phyloP scores from a whole-genome alignment of 106 monocot species.

The Dendrobium officinale region DNA sequence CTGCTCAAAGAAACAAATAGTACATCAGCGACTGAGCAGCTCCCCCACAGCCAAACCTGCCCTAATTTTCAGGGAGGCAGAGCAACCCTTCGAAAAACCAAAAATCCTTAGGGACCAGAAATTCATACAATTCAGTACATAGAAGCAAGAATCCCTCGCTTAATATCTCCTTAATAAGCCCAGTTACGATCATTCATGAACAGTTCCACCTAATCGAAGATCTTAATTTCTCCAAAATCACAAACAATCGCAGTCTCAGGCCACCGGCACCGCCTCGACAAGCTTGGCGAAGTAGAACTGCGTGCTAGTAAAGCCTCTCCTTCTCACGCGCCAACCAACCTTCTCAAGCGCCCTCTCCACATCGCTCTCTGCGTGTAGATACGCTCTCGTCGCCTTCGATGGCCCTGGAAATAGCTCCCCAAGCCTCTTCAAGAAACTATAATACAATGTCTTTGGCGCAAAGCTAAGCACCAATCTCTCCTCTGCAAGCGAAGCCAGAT shows the following conservation, averaged over 20 bases:
- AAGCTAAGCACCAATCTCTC: conserved; percentile 66
- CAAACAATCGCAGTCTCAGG: background rate
- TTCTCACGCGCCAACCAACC: conserved; percentile 69
- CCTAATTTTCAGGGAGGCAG: too few relatives aligned
- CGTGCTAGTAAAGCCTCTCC: conserved; percentile 53
- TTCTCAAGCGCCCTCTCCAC: conserved; percentile 72
- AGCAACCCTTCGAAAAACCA: too few relatives aligned
- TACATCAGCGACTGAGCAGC: too few relatives aligned
- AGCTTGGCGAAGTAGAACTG: conserved; percentile 92
- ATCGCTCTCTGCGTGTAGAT: conserved; percentile 79
- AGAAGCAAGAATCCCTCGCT: too few relatives aligned
- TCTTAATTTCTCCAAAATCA: background rate
- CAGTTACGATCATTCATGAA: too few relatives aligned
- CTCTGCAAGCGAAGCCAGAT: conserved; percentile 86
- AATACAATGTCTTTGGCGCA: conserved; percentile 82
- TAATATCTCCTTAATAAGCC: too few relatives aligned
- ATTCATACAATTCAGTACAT: too few relatives aligned
- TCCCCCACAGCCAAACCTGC: too few relatives aligned
- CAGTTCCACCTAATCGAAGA: too few relatives aligned
- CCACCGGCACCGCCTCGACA: conserved; percentile 67
- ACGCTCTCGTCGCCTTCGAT: conserved; percentile 95
- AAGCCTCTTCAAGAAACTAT: conserved; percentile 65
- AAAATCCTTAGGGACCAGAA: too few relatives aligned
- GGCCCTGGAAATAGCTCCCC: conserved; percentile 95
- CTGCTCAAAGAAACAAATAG: too few relatives aligned